Evolutionary conservation across 2,329 filamentous ascomycete species (phyloP), one percentile per base, ranked within the genome.

Genomic region (Dactylonectria estremocensis): DNA sequence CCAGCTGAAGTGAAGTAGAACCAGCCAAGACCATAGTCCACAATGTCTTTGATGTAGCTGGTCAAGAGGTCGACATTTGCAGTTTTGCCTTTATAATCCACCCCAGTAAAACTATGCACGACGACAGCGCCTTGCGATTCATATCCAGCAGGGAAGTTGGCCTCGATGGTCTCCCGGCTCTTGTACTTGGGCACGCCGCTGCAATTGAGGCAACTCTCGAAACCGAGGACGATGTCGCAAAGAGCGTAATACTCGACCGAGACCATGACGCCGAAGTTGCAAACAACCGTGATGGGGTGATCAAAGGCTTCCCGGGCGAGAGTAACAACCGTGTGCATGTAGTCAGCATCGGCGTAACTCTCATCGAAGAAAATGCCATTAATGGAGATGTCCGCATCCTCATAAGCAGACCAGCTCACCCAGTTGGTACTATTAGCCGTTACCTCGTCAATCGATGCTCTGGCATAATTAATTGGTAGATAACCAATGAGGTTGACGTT

Each of bases 301-400:
- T 35, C 40, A 35, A 68, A 69, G 3, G 46, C n/a, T 3, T 62
- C 13, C 0, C 61, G 56, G 1, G 72, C 49, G 35, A 64, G 66
- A 0, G 48, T 46, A 14, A 67, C 58, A 1, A 64, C 67, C 13
- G 69, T 63, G 0, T 46, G 66, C 45, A 74, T 62, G 58, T 72
- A 72, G 2, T 65, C 45, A 37, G 58, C 45, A 43, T 69, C 13
- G 20, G 56, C 55, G 16, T 18, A 50, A 7, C 60, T 50, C 48
- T 74, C 72, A 43, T 72, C 71, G n/a, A 73, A 66, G 59, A 72
- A 74, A 49, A 73, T 67, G 48, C 72, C 71, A 3, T 72, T 50
- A 18, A 73, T 52, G 28, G 64, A 48, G 6, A 74, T 28, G 13
- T 74, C 40, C 2, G 61, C 66, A 3, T 49, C 57, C 1, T 50